A percentile compares a stretch with the other conserved stretches of the same genome.
phyloP scores from a whole-genome alignment of 202 grass and related monocot species.

The Musa balbisiana region DNA sequence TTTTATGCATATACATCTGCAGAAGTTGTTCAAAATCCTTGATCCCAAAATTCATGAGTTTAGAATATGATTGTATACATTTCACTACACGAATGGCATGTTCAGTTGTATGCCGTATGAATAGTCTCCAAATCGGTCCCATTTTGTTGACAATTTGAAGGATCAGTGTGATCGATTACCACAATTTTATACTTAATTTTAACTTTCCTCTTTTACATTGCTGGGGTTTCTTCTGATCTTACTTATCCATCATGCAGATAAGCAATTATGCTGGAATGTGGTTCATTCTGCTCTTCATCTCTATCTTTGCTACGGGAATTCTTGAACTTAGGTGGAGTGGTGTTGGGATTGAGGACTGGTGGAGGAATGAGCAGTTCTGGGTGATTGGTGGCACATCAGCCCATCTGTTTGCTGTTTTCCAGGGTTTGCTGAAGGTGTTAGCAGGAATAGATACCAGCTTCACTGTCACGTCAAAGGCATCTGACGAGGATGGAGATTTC shows the following conservation, averaged over 20 bases:
- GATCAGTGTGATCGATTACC: too few species aligned
- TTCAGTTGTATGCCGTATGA: too few species aligned
- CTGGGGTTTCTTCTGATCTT: not conserved
- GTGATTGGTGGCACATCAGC: constrained; percentile 16
- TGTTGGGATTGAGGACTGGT: constrained; percentile 20
- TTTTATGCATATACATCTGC: too few species aligned
- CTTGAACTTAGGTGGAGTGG: constrained; percentile 19
- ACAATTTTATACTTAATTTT: too few species aligned
- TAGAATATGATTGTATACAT: too few species aligned
- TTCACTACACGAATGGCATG: too few species aligned
- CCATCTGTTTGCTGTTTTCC: constrained; percentile 19
- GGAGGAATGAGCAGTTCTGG: constrained; percentile 23
- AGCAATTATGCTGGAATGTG: constrained; percentile 17
- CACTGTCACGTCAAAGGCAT: constrained; percentile 18
- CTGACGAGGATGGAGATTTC: constrained; percentile 5
- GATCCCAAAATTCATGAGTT: too few species aligned
- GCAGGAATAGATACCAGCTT: constrained; percentile 19
- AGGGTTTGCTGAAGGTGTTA: constrained; percentile 11
- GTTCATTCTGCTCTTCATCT: constrained; percentile 17
- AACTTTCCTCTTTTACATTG: too few species aligned
- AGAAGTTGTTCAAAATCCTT: too few species aligned
- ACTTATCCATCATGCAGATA: not conserved
- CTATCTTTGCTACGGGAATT: constrained; percentile 15
- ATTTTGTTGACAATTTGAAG: too few species aligned
- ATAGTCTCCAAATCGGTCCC: too few species aligned